Conservation (phyloP, 441 rosid species). For the Breynia disticha region DNA sequence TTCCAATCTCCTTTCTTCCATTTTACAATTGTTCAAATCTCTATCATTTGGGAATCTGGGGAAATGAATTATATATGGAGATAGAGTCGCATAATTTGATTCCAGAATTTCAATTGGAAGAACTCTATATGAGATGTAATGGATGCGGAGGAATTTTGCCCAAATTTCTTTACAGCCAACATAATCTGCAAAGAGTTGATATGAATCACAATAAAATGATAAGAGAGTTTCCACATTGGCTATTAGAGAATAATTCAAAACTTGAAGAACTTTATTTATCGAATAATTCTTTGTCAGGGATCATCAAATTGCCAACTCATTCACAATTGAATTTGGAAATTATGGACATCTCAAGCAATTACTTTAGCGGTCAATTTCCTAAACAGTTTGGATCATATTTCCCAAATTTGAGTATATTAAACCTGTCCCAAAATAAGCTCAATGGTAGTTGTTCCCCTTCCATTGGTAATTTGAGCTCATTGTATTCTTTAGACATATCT, state of each 20-base stretch:
- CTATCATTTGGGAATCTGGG: not conserved
- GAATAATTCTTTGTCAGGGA: constrained; percentile 14
- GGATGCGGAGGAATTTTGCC: constrained; percentile 6
- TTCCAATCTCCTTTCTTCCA: not conserved
- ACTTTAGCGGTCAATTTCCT: constrained; percentile 12
- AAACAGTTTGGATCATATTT: constrained; percentile 8
- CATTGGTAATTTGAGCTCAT: not conserved
- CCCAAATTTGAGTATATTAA: not conserved
- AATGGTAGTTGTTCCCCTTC: constrained; percentile 12
- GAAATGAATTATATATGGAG: not conserved
- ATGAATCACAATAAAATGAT: constrained; percentile 1
- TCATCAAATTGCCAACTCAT: constrained; percentile 9
- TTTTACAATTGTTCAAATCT: not conserved
- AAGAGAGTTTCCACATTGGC: constrained; percentile 5
- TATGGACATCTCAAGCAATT: constrained; percentile 13
- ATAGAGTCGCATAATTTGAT: not conserved
- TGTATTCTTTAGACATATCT: not conserved
- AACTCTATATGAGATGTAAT: not conserved
- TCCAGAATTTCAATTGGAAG: not conserved
- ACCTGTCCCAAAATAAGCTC: constrained; percentile 7
- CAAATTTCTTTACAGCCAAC: constrained; percentile 13
- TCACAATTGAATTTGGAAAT: not conserved
- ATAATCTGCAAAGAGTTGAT: constrained; percentile 4
- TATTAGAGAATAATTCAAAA: constrained; percentile 19
- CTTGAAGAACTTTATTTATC: not conserved